phyloP scores from a whole-genome alignment of 1,284 basidiomycete genomes.

The Ustilago lituana region DNA sequence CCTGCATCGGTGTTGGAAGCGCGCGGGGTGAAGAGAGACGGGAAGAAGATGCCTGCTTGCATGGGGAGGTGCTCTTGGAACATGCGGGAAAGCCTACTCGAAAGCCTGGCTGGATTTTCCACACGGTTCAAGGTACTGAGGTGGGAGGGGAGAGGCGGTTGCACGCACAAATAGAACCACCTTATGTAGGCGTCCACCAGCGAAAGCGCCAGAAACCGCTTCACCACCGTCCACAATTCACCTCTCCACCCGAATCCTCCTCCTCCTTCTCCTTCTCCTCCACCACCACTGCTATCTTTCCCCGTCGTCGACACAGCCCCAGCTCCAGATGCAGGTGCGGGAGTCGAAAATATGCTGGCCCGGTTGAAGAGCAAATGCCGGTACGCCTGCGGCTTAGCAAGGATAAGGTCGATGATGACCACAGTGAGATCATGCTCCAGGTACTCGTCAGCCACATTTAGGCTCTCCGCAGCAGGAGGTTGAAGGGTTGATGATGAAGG shows the following conservation, averaged over 20 bases:
- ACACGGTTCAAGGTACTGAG: slow-evolving; percentile 72
- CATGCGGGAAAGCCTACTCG: background rate
- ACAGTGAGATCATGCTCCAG: slow-evolving; percentile 85
- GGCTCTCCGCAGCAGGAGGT: background rate
- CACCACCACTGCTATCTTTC: too few relatives aligned
- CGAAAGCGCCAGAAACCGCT: slow-evolving; percentile 17
- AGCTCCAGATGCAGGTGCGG: background rate
- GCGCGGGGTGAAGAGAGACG: slow-evolving; percentile 9
- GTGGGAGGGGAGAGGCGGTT: slow-evolving; percentile 52
- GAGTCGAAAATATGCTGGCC: slow-evolving; percentile 2
- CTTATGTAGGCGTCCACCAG: slow-evolving; percentile 48
- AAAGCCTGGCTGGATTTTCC: background rate
- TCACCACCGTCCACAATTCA: slow-evolving; percentile 8
- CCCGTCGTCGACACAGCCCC: too few relatives aligned
- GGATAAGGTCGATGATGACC: slow-evolving; percentile 82
- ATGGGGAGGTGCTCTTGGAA: slow-evolving; percentile 5
- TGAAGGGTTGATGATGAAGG: slow-evolving; percentile 66
- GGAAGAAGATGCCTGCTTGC: slow-evolving; percentile 34
- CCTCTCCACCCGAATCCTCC: too few relatives aligned
- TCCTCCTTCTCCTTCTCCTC: background rate
- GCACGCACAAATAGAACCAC: slow-evolving; percentile 64
- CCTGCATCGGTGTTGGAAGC: background rate
- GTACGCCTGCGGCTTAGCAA: slow-evolving; percentile 86
- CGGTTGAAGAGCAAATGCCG: slow-evolving; percentile 89
- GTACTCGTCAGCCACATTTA: slow-evolving; percentile 79